A percentile compares a stretch with the other conserved stretches of the same genome.
phyloP scores from a whole-genome alignment of 2,329 filamentous ascomycete genomes.

The Zymoseptoria crescenta region DNA sequence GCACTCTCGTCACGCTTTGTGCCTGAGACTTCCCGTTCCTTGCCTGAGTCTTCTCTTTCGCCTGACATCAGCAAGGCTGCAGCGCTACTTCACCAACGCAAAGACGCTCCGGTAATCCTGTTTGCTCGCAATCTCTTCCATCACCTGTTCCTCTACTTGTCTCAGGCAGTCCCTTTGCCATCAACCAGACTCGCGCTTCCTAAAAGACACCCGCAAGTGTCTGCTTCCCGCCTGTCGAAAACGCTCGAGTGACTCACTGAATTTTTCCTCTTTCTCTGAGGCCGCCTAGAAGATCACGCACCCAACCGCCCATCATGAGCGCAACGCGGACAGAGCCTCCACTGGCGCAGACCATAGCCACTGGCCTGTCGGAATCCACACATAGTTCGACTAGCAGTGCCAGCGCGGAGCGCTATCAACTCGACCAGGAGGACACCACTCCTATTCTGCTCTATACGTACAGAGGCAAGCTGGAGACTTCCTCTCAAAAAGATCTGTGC shows the following conservation, averaged over 20 bases:
- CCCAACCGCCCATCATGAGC: slow-evolving; percentile 14
- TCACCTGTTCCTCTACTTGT: slow-evolving; percentile 9
- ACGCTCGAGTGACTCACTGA: neutral
- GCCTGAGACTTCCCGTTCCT: slow-evolving; percentile 3
- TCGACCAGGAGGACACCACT: slow-evolving; percentile 37
- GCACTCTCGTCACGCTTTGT: too few relatives aligned
- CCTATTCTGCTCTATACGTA: slow-evolving; percentile 42
- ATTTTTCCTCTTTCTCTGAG: slow-evolving; percentile 2
- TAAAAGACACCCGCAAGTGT: slow-evolving; percentile 1
- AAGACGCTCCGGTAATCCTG: neutral
- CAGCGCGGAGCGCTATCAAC: slow-evolving; percentile 33
- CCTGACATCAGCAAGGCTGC: slow-evolving; percentile 7
- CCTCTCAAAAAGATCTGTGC: slow-evolving; percentile 39
- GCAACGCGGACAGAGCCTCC: slow-evolving; percentile 11
- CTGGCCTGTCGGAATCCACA: slow-evolving; percentile 40
- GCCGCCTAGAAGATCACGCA: slow-evolving; percentile 10
- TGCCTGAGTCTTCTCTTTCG: slow-evolving; percentile 14
- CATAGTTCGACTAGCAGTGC: slow-evolving; percentile 32
- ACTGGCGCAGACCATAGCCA: slow-evolving; percentile 22
- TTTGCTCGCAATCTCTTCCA: slow-evolving; percentile 1
- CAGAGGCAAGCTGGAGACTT: slow-evolving; percentile 34
- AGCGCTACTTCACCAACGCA: neutral
- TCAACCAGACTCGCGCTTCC: slow-evolving; percentile 8
- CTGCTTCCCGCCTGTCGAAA: neutral
- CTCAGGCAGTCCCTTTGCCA: slow-evolving; percentile 14